A percentile compares a stretch with the other conserved stretches of the same genome.
These are phyloP conservation scores for Magnolia officinalis DNA, from an alignment of 164 flowering plant species.

Conservation along the genomic window DNA sequence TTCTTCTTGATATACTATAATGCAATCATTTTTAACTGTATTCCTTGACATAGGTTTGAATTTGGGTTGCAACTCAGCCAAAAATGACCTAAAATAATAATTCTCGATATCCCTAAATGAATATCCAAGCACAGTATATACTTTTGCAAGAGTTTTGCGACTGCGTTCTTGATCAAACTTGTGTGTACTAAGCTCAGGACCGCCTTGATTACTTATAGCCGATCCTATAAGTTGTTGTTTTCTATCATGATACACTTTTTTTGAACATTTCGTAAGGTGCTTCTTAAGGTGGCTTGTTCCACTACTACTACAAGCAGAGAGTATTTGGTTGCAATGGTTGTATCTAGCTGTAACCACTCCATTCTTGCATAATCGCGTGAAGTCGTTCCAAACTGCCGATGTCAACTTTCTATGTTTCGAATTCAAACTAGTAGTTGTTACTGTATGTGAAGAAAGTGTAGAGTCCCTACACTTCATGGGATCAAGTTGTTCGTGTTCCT, in stretches of 20 bases:
- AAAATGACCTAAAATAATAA: no score
- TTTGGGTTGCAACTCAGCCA: background rate
- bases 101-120: background rate
- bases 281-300: slow-evolving; percentile 86
- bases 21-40: no score
- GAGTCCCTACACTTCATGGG: no score
- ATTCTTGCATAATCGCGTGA: no score
- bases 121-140: background rate
- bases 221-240: slow-evolving; percentile 49
- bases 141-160: background rate
- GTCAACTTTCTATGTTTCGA: no score
- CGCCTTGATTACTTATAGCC: slow-evolving; percentile 43
- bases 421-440: no score
- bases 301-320: slow-evolving; percentile 48
- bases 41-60: background rate
- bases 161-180: background rate
- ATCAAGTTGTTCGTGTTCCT: no score
- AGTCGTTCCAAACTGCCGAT: no score
- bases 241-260: slow-evolving; percentile 40
- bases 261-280: slow-evolving; percentile 52
- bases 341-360: no score
- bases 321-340: no score
- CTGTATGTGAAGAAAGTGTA: no score
- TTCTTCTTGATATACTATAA: background rate
- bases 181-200: slow-evolving; percentile 7